Evolutionary conservation across 116 monocot species (phyloP).

Genomic region (Iris pallida): DNA sequence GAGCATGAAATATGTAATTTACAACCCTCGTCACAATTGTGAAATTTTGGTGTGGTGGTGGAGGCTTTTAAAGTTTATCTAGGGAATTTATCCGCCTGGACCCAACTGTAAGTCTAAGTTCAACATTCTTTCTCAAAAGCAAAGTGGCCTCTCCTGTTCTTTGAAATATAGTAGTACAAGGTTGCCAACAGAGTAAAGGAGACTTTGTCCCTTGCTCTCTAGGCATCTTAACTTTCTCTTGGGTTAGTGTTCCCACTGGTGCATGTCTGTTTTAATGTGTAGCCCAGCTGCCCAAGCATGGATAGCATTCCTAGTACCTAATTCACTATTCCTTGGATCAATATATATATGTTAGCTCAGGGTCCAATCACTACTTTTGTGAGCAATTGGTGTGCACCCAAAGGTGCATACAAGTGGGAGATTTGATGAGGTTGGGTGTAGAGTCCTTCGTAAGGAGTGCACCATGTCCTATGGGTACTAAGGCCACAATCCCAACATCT

Average conservation of each 20-base stretch:
- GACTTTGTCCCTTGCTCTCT: background rate
- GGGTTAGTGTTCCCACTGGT: background rate
- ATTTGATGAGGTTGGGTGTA: constrained; percentile 2
- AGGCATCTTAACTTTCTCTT: background rate
- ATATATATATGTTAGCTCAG: no score
- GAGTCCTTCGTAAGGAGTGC: background rate
- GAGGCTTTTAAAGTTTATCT: no score
- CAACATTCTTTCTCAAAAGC: background rate
- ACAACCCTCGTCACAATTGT: no score
- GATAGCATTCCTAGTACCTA: background rate
- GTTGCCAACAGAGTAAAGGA: constrained; percentile 7
- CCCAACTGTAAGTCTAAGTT: background rate
- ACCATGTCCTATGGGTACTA: background rate
- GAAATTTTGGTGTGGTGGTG: background rate
- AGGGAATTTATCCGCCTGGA: background rate
- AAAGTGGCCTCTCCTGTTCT: background rate
- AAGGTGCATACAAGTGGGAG: background rate
- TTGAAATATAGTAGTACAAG: background rate
- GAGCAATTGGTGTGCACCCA: no score
- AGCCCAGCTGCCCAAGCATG: background rate
- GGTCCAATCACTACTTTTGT: no score
- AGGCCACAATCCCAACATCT: constrained; percentile 1
- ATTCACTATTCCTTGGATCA: background rate
- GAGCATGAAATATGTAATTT: background rate
- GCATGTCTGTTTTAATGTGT: background rate